A percentile compares a stretch with the other conserved stretches of the same genome.
These are phyloP conservation scores for Cladophialophora immunda DNA, from an alignment of 2,329 filamentous ascomycete species.

Conservation along the genomic window DNA sequence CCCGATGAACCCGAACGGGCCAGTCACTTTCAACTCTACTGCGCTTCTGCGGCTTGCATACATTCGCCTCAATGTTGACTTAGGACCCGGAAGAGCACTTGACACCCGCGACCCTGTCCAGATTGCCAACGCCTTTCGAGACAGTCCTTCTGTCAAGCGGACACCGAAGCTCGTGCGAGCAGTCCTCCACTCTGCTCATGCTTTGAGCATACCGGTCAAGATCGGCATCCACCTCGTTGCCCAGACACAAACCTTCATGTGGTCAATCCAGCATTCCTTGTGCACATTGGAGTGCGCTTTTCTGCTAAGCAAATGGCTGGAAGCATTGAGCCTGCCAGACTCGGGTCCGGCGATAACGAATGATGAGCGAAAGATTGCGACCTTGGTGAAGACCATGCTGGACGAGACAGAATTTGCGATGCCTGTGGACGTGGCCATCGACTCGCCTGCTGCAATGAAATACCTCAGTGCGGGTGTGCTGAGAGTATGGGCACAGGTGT, in stretches of 20 bases:
- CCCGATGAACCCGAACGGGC: conserved; percentile 56
- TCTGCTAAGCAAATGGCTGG: conserved; percentile 51
- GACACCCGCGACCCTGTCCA: conserved; percentile 68
- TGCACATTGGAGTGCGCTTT: conserved; percentile 52
- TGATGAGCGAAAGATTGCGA: conserved; percentile 50
- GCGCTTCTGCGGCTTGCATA: conserved; percentile 66
- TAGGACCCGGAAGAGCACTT: conserved; percentile 56
- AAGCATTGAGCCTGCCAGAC: conserved; percentile 45
- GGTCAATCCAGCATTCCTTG: conserved; percentile 52
- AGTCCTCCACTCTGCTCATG: conserved; percentile 72
- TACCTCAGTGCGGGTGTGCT: conserved; percentile 52
- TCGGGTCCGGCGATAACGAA: conserved; percentile 48
- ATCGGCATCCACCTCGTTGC: conserved; percentile 52
- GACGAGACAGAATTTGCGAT: conserved; percentile 47
- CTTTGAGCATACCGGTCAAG: conserved; percentile 64
- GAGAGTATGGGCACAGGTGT: conserved; percentile 54
- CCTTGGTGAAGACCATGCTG: conserved; percentile 52
- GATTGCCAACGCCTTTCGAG: conserved; percentile 66
- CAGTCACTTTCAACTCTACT: conserved; percentile 72
- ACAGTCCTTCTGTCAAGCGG: conserved; percentile 64
- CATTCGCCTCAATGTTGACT: conserved; percentile 56
- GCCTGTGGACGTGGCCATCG: conserved; percentile 32
- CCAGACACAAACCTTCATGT: conserved; percentile 50
- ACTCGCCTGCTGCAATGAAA: conserved; percentile 46
- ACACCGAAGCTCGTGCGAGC: conserved; percentile 68